phyloP scores from a whole-genome alignment of 192 early-diverging fungal species.

The Neocallimastix lanati region DNA sequence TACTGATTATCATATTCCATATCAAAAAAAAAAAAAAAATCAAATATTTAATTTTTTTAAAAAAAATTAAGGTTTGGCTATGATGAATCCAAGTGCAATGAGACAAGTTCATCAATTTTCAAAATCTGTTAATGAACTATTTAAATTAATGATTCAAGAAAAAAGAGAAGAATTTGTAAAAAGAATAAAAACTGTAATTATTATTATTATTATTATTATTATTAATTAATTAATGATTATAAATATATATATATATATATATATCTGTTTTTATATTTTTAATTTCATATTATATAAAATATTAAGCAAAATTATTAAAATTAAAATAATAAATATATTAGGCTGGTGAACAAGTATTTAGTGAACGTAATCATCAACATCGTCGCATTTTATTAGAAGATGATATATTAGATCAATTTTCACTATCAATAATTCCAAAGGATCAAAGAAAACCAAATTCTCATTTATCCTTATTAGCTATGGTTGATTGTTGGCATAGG shows the following conservation, averaged over 20 bases:
- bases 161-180: constrained; percentile 54
- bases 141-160: constrained; percentile 87
- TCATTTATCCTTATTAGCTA: constrained; percentile 80
- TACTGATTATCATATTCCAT: too few species aligned
- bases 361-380: constrained; percentile 27
- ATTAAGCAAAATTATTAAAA: too few species aligned
- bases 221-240: too few species aligned
- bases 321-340: constrained; percentile 2
- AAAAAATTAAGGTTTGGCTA: constrained; percentile 47
- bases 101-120: constrained; percentile 78
- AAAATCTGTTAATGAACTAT: constrained; percentile 68
- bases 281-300: too few species aligned
- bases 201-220: not conserved
- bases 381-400: constrained; percentile 62
- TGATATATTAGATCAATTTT: constrained; percentile 65
- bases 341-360: constrained; percentile 78
- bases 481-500: constrained; percentile 84
- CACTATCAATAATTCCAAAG: constrained; percentile 44
- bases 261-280: too few species aligned
- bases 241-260: too few species aligned
- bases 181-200: constrained; percentile 37
- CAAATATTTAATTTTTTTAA: too few species aligned
- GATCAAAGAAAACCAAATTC: constrained; percentile 50
- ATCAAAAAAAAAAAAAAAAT: too few species aligned
- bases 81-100: constrained; percentile 76